phyloP scores from a whole-genome alignment of 768 basidiomycete genomes.

The Psilocybe azurescens region DNA sequence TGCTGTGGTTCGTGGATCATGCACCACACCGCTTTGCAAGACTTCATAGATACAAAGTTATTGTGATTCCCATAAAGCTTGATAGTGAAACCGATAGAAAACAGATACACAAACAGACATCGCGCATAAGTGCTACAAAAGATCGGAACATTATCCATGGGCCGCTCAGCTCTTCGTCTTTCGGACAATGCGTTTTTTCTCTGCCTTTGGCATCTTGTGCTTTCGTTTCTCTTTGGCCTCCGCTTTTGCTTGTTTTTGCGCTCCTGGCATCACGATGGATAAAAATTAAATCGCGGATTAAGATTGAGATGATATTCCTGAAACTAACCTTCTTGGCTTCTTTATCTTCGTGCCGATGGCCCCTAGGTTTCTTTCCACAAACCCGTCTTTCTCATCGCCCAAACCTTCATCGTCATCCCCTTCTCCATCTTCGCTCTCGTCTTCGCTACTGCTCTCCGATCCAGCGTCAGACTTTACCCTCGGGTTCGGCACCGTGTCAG shows the following conservation, averaged over 20 bases:
- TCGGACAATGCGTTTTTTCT: slow-evolving; percentile 90
- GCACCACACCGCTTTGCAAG: no score
- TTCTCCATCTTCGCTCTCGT: slow-evolving; percentile 37
- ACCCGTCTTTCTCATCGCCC: slow-evolving; percentile 41
- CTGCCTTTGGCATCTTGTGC: slow-evolving; percentile 93
- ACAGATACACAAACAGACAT: background rate
- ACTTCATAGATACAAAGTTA: no score
- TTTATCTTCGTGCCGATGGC: slow-evolving; percentile 92
- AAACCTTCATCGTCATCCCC: slow-evolving; percentile 30
- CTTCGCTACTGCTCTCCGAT: slow-evolving; percentile 28
- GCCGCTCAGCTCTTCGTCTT: slow-evolving; percentile 37
- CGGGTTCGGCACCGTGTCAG: slow-evolving; percentile 8
- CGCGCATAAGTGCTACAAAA: background rate
- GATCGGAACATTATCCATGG: background rate
- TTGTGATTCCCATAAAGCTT: no score
- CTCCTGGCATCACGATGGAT: slow-evolving; percentile 55
- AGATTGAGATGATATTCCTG: slow-evolving; percentile 6
- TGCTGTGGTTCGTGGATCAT: no score
- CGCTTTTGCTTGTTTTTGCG: slow-evolving; percentile 87
- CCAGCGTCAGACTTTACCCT: slow-evolving; percentile 11
- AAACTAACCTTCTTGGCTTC: slow-evolving; percentile 83
- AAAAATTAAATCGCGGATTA: slow-evolving; percentile 12
- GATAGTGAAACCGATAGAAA: no score
- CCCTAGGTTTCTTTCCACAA: slow-evolving; percentile 67
- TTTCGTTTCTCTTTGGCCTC: slow-evolving; percentile 89